These are phyloP conservation scores for Cladophialophora exuberans DNA, from an alignment of 2,329 filamentous ascomycete genomes.

Conservation along the genomic window DNA sequence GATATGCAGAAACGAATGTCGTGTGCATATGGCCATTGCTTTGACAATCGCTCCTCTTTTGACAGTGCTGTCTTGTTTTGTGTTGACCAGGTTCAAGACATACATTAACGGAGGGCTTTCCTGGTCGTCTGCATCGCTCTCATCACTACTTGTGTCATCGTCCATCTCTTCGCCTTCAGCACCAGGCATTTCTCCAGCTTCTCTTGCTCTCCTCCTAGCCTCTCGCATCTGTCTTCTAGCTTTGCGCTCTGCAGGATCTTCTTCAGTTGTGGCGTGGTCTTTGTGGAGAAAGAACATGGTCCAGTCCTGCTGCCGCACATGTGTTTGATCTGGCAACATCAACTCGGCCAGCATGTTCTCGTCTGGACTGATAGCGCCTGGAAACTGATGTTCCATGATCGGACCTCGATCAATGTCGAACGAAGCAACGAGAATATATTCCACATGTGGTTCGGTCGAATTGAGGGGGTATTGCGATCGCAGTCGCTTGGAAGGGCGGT, in stretches of 20 bases:
- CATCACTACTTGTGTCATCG: slow-evolving; percentile 49
- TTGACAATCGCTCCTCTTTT: slow-evolving; percentile 88
- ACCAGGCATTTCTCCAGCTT: slow-evolving; percentile 45
- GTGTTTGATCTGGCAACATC: slow-evolving; percentile 96
- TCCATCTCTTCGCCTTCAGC: slow-evolving; percentile 50
- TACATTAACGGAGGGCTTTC: slow-evolving; percentile 94
- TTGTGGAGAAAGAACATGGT: slow-evolving; percentile 99
- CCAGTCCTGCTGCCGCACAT: slow-evolving; percentile 95
- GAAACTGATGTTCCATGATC: slow-evolving; percentile 98
- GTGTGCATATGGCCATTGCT: slow-evolving; percentile 97
- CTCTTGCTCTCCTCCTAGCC: slow-evolving; percentile 39
- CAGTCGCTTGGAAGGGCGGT: slow-evolving; percentile 53
- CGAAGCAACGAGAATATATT: slow-evolving; percentile 95
- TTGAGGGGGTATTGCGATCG: slow-evolving; percentile 77
- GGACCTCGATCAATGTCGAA: slow-evolving; percentile 97
- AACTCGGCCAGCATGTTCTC: slow-evolving; percentile 98
- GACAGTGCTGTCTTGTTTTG: slow-evolving; percentile 76
- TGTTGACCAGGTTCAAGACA: slow-evolving; percentile 96
- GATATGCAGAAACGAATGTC: slow-evolving; percentile 96
- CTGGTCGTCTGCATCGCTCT: slow-evolving; percentile 67
- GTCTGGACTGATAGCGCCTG: slow-evolving; percentile 90
- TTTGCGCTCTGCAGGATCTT: slow-evolving; percentile 62
- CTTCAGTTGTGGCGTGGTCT: slow-evolving; percentile 81
- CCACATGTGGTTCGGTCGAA: slow-evolving; percentile 86
- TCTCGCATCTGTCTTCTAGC: slow-evolving; percentile 46